Evolutionary conservation across 352 stramenopile species (phyloP).

Genomic region (Phytophthora uliginosa): DNA sequence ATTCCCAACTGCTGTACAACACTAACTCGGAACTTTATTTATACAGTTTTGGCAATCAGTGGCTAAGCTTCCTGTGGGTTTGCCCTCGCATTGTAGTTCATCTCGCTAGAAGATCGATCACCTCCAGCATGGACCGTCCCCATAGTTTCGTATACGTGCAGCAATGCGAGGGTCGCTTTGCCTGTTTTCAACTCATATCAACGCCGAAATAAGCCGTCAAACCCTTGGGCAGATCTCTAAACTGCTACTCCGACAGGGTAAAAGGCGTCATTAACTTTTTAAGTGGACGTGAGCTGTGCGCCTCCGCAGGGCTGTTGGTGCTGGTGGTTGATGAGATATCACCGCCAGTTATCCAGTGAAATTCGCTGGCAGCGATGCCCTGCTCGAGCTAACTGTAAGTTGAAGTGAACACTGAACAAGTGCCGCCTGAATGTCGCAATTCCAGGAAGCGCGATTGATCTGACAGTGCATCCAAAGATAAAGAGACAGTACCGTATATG

Average conservation of each 20-base stretch:
- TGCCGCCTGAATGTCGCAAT: neutral
- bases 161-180: too few species aligned
- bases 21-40: neutral
- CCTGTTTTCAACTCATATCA: neutral
- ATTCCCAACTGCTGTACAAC: neutral
- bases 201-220: neutral
- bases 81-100: too few species aligned
- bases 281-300: neutral
- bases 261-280: neutral
- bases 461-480: neutral
- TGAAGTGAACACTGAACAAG: slow-evolving; percentile 1
- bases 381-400: neutral
- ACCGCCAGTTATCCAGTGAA: too few species aligned
- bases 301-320: neutral
- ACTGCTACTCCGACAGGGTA: neutral
- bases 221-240: neutral
- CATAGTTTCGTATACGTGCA: neutral
- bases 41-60: too few species aligned
- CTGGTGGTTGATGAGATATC: too few species aligned
- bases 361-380: too few species aligned
- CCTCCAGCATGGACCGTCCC: too few species aligned
- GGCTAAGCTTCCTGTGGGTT: too few species aligned
- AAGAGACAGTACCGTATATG: too few species aligned
- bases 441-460: neutral
- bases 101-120: too few species aligned